Percentiles rank a stretch among this genome's conserved stretches.
Conservation (phyloP, 768 basidiomycete genomes). For the Steccherinum ochraceum region DNA sequence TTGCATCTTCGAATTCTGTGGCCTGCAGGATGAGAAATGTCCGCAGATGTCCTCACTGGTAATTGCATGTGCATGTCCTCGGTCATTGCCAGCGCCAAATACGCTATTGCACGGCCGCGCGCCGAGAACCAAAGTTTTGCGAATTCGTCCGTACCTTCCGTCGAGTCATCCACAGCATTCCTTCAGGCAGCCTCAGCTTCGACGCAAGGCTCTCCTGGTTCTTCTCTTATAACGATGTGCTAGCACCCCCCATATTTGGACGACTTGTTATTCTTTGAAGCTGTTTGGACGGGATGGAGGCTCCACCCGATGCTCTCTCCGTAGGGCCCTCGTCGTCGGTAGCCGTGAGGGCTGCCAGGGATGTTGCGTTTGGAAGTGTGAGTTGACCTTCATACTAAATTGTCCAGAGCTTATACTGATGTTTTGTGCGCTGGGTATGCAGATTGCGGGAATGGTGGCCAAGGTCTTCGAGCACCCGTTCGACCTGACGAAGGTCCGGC, state of each 20-base stretch:
- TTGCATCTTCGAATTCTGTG: no score
- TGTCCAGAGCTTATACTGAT: neutral
- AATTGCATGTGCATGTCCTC: no score
- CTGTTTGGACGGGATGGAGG: slow-evolving; percentile 14
- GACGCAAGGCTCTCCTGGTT: neutral
- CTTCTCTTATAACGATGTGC: slow-evolving; percentile 5
- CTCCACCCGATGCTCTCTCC: slow-evolving; percentile 12
- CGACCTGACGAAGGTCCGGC: slow-evolving; percentile 89
- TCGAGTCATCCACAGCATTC: neutral
- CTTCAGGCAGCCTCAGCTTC: neutral
- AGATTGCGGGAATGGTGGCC: slow-evolving; percentile 84
- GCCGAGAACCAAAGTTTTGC: no score
- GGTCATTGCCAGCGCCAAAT: no score
- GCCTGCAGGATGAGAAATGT: no score
- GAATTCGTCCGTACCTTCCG: neutral
- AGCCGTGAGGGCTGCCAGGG: slow-evolving; percentile 20
- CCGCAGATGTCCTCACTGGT: no score
- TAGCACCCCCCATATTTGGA: neutral
- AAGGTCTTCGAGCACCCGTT: slow-evolving; percentile 94
- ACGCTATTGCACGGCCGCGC: no score
- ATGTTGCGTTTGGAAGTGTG: slow-evolving; percentile 23
- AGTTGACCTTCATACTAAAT: neutral
- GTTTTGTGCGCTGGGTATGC: neutral
- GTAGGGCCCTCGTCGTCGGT: slow-evolving; percentile 11
- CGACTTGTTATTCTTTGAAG: neutral